Evolutionary conservation across 805 yeast genomes (phyloP).

Genomic region (Isabelozyma gotoi): DNA sequence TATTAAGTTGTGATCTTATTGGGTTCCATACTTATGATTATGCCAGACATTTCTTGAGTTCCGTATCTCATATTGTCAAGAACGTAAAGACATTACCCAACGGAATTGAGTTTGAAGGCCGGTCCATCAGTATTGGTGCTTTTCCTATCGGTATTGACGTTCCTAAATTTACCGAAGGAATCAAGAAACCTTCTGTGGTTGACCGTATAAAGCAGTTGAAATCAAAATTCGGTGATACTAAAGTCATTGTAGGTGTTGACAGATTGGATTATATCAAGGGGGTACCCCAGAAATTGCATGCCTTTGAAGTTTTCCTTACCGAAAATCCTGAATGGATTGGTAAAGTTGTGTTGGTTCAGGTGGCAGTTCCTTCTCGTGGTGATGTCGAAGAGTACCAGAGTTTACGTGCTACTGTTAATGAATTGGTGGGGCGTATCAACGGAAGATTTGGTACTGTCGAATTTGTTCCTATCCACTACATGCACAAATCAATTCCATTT

Average conservation of each 20-base stretch:
- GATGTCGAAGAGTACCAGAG: conserved; percentile 98
- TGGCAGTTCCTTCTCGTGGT: conserved; percentile 96
- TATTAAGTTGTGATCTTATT: conserved; percentile 86
- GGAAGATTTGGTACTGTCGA: conserved; percentile 96
- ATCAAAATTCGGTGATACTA: conserved; percentile 67
- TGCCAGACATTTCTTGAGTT: conserved; percentile 90
- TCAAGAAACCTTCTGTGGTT: conserved; percentile 61
- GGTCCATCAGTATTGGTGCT: conserved; percentile 86
- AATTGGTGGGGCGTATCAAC: conserved; percentile 92
- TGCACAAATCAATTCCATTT: conserved; percentile 90
- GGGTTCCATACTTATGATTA: conserved; percentile 99
- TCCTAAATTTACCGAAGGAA: conserved; percentile 81
- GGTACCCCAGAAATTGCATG: conserved; percentile 95
- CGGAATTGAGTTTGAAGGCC: conserved; percentile 76
- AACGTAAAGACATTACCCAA: conserved; percentile 85
- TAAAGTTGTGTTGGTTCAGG: conserved; percentile 91
- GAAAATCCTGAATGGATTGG: conserved; percentile 99
- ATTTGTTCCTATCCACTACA: conserved; percentile 94
- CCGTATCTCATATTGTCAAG: conserved; percentile 76
- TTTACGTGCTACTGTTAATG: conserved; percentile 90
- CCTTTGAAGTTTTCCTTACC: conserved; percentile 86
- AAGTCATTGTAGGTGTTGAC: conserved; percentile 95
- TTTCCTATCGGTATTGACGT: conserved; percentile 99
- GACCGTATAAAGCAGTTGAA: conserved; percentile 63
- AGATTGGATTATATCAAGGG: conserved; percentile 96